Evolutionary conservation across 2,329 filamentous ascomycete genomes (phyloP), one percentile per base, ranked within the genome.

Genomic region (Aspergillus cejpii): DNA sequence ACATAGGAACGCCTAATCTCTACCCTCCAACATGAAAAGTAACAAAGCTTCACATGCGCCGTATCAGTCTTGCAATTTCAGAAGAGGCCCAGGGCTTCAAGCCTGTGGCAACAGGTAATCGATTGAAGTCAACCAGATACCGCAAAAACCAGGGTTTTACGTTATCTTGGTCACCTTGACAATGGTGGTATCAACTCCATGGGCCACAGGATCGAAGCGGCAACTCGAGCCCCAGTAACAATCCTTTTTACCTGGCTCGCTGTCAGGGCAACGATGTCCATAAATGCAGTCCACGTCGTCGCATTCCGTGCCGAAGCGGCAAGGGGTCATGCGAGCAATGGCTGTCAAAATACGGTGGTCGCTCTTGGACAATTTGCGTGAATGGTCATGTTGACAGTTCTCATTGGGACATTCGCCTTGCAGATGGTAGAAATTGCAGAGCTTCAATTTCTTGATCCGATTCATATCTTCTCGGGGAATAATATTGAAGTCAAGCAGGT

Each of bases 261-360:
- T 71, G 49, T 77, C 76, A 14, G 78, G 77, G 56, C 79, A 83
- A 27, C 76, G 73, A 61, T 83, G 80, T 17, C 80, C 80, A 56
- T 81, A 82, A 41, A 82, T 81, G 63, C 80, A 83, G 47, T 75
- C 75, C 1, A 71, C 60, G 48, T 83, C 79, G 40, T 77, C 69
- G 54, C 80, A 83, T 11, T 70, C 70, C 39, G 73, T 69, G 8
- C 78, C 78, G 55, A 77, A 76, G 45, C 72, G 71, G 57, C 80
- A 83, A 19, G 79, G 78, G 3, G 77, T 79, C 77, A 81, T 80
- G 40, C 80, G 74, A 38, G 79, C 78, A 15, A 83, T 76, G 19
- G 77, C 73, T 20, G 72, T 72, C 43, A 83, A 63, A n/a, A 74
- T 74, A 15, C 71, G 67, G 39, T 75, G 59, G 54, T 83, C 79